Base-by-base conservation (phyloP, 495 filamentous ascomycete genomes). In the Penicillium nucicola region DNA sequence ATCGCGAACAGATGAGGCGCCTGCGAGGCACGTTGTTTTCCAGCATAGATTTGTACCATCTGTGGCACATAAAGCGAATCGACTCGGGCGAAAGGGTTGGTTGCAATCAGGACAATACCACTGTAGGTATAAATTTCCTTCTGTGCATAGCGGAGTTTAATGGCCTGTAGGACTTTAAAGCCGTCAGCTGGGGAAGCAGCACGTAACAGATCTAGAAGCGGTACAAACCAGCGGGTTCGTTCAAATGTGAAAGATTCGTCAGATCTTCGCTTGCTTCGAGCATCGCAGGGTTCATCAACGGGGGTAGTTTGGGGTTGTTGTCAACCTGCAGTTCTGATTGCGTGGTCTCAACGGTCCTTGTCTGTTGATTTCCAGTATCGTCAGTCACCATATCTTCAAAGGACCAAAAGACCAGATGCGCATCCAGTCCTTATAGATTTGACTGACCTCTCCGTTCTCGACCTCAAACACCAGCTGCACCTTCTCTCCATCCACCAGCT, bases 71-170 rank as follows among this genome's bases (percentile, higher is more conserved):
- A 99, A 53, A 99, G 82, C 25, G 93, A 97, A 64, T 99, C 93
- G 53, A 99, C 95, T 41, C 93, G 80, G 39, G 95, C 93, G 60
- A 99, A 99, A 8, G 93, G 93, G 74, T 99, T 99, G 38, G 93
- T 97, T 45, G 93, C 93, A 70, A 99, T 99, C 57, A 99, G 75
- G 47, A 99, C 93, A 64, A 99, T 99, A 60, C 93, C 93, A 69
- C 89, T 95, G 76, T 99, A 99, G 64, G 93, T 99, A 79, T 99
- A 99, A 61, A 99, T 99, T 63, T 99, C 93, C 65, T 97, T 97
- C 67, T 99, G 95, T 48, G 88, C 84, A 77, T 99, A 99, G 70
- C 93, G 90, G 60, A 99, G 83, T 64, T 89, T 91, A 65, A 99
- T 99, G 20, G 93, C 93, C 78, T 99, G 93, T 28, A 99, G 72